phyloP scores from a whole-genome alignment of 2,329 filamentous ascomycete genomes.

The Monosporascus sp. region DNA sequence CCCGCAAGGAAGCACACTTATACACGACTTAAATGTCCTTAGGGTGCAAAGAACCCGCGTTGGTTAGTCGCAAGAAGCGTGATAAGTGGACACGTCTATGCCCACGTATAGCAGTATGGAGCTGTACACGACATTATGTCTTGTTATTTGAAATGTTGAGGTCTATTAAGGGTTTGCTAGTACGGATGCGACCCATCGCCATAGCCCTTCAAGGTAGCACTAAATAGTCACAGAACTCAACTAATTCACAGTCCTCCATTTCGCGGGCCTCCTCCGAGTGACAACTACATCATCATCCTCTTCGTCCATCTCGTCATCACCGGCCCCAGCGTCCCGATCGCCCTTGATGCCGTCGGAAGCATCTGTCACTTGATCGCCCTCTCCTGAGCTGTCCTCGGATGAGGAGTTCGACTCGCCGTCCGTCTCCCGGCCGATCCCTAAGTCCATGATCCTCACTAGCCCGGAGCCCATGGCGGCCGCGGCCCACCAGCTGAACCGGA shows the following conservation, averaged over 20 bases:
- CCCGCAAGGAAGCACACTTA: too few relatives aligned
- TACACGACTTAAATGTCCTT: too few relatives aligned
- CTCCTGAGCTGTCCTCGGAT: conserved; percentile 14
- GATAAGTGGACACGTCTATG: too few relatives aligned
- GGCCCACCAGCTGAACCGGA: conserved; percentile 61
- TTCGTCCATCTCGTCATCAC: conserved; percentile 8
- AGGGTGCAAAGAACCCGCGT: too few relatives aligned
- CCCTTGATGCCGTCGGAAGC: conserved; percentile 3
- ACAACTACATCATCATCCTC: conserved; percentile 2
- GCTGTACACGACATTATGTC: too few relatives aligned
- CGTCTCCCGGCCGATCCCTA: conserved; percentile 41
- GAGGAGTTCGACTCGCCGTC: not conserved
- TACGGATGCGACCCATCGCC: too few relatives aligned
- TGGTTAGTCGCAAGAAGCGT: too few relatives aligned
- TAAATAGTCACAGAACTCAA: too few relatives aligned
- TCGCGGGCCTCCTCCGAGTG: conserved; percentile 2
- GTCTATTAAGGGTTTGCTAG: too few relatives aligned
- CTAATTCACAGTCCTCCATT: conserved; percentile 5
- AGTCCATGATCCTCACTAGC: conserved; percentile 60
- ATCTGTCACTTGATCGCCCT: not conserved
- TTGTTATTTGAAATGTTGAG: too few relatives aligned
- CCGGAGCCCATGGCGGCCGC: conserved; percentile 64
- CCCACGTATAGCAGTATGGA: too few relatives aligned
- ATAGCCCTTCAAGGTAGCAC: too few relatives aligned
- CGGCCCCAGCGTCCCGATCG: conserved; percentile 2